Evolutionary conservation across 768 basidiomycete genomes (phyloP).

Genomic region (Lepiota venenata): DNA sequence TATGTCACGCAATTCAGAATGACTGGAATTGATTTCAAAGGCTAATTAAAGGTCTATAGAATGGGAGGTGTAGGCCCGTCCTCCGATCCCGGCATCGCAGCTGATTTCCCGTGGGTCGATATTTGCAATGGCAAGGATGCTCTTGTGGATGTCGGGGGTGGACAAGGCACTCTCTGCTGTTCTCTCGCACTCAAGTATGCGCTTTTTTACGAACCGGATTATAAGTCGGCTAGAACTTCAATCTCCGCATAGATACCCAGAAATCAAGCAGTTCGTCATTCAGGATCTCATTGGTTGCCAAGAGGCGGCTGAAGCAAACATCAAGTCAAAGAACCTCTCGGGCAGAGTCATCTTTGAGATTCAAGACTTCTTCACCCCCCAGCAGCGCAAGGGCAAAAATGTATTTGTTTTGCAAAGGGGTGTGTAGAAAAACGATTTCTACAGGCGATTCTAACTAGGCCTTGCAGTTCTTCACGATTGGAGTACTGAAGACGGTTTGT

Average conservation of each 20-base stretch:
- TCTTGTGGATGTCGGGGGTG: conserved; percentile 38
- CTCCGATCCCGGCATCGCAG: conserved; percentile 36
- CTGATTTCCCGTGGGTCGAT: conserved; percentile 37
- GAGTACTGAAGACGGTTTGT: conserved; percentile 29
- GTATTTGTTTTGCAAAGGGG: conserved; percentile 37
- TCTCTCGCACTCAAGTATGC: conserved; percentile 33
- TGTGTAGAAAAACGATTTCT: conserved; percentile 6
- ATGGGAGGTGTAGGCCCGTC: conserved; percentile 35
- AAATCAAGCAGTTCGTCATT: conserved; percentile 34
- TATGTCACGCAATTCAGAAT: conserved; percentile 8
- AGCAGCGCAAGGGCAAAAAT: conserved; percentile 36
- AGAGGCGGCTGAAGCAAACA: conserved; percentile 30
- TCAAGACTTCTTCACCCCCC: conserved; percentile 39
- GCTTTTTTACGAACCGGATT: not conserved
- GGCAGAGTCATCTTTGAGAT: conserved; percentile 32
- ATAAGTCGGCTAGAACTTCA: not conserved
- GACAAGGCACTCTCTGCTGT: conserved; percentile 7
- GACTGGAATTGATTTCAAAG: not conserved
- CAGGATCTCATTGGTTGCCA: conserved; percentile 34
- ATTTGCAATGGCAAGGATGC: conserved; percentile 31
- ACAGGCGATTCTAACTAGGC: too few relatives aligned
- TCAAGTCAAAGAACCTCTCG: conserved; percentile 27
- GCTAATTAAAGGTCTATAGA: conserved; percentile 14
- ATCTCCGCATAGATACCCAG: conserved; percentile 25
- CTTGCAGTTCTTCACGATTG: conserved; percentile 33